phyloP scores from a whole-genome alignment of 306 rosid species.

The Amphicarpaea edgeworthii region DNA sequence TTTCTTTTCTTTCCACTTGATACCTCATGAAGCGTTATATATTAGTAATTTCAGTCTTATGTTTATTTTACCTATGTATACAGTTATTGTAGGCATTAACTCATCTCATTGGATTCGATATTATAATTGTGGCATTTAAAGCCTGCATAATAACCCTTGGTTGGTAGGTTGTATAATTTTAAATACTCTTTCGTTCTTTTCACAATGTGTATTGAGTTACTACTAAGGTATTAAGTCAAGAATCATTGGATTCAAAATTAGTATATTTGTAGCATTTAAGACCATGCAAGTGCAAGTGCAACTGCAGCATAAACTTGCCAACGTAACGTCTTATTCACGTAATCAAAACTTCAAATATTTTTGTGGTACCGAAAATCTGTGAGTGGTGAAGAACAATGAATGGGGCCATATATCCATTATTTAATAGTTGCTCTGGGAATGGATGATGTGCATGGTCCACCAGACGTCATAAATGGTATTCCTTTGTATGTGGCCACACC shows the following conservation, averaged over 20 bases:
- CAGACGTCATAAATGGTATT: conserved; percentile 88
- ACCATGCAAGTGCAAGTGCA: conserved; percentile 34
- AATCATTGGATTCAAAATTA: conserved; percentile 25
- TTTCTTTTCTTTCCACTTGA: too few relatives aligned
- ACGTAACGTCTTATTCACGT: conserved; percentile 34
- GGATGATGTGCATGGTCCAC: conserved; percentile 88
- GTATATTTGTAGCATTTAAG: conserved; percentile 31
- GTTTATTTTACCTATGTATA: neutral
- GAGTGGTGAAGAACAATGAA: conserved; percentile 44
- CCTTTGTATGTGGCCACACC: conserved; percentile 93
- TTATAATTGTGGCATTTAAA: conserved; percentile 7
- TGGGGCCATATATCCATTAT: conserved; percentile 47
- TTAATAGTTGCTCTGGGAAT: conserved; percentile 75
- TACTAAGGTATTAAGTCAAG: neutral
- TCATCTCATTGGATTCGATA: conserved; percentile 22
- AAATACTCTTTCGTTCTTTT: neutral
- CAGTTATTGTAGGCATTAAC: neutral
- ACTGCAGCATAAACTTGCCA: conserved; percentile 34
- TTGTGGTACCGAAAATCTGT: conserved; percentile 39
- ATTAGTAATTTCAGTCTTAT: neutral
- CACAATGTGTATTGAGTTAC: neutral
- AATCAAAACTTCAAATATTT: conserved; percentile 31
- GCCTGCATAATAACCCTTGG: neutral
- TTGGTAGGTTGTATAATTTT: conserved; percentile 1
- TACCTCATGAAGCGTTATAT: neutral